Conservation (phyloP, 331 rosid genomes). For the Pyrus hybrid region DNA sequence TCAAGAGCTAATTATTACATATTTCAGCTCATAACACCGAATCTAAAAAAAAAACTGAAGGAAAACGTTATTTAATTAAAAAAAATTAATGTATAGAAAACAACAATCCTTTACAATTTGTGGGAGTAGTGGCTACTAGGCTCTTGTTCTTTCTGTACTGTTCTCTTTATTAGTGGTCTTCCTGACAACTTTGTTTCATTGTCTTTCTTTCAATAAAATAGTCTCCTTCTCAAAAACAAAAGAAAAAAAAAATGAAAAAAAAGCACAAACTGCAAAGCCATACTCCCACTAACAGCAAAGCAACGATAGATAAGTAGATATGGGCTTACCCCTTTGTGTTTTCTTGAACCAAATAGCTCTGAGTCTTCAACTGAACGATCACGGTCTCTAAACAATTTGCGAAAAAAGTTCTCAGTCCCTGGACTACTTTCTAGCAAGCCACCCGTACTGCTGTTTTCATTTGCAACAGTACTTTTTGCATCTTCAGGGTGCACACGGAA, state of each 20-base stretch:
- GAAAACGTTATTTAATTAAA: background rate
- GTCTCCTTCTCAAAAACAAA: too few relatives aligned
- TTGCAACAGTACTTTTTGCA: constrained; percentile 45
- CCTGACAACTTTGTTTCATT: too few relatives aligned
- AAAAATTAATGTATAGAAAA: background rate
- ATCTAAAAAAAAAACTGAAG: background rate
- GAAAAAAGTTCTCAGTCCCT: constrained; percentile 86
- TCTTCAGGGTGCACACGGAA: constrained; percentile 98
- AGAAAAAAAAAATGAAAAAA: too few relatives aligned
- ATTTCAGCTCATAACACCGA: background rate
- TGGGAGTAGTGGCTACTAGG: too few relatives aligned
- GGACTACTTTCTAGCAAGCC: constrained; percentile 75
- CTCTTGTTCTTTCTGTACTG: too few relatives aligned
- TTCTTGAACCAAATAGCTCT: constrained; percentile 78
- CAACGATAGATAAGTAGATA: background rate
- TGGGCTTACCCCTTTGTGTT: constrained; percentile 65
- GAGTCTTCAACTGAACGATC: constrained; percentile 95
- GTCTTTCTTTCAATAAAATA: too few relatives aligned
- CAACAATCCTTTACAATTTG: too few relatives aligned
- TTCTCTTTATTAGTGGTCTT: too few relatives aligned
- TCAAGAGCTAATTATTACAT: background rate
- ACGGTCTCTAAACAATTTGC: constrained; percentile 83
- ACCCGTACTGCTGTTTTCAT: constrained; percentile 41
- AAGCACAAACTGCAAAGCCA: background rate
- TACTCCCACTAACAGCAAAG: background rate